Conservation (phyloP, 257 asterid genomes). For the Ballota nigra region DNA sequence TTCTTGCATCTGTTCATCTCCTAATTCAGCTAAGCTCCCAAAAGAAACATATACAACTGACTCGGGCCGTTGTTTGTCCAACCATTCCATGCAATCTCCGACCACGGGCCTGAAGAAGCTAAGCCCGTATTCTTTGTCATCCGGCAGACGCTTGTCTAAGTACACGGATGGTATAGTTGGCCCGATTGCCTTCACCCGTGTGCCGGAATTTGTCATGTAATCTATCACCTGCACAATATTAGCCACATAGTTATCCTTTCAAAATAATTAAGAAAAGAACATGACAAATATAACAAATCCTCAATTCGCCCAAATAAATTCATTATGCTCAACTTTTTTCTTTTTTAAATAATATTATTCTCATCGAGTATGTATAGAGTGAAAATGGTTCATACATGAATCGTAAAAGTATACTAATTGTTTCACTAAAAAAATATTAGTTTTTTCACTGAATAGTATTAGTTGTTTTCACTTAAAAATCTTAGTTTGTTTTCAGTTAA, state of each 20-base stretch:
- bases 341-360: too few relatives aligned
- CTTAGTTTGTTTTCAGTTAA: too few relatives aligned
- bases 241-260: neutral
- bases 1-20: slow-evolving; percentile 28
- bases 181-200: slow-evolving; percentile 40
- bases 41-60: slow-evolving; percentile 30
- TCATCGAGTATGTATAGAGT: too few relatives aligned
- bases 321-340: too few relatives aligned
- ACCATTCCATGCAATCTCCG: slow-evolving; percentile 29
- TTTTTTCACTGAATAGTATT: too few relatives aligned
- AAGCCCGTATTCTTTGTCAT: slow-evolving; percentile 39
- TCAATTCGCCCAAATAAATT: too few relatives aligned
- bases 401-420: too few relatives aligned
- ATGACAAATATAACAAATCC: neutral
- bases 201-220: slow-evolving; percentile 21
- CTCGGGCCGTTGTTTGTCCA: neutral
- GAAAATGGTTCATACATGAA: too few relatives aligned
- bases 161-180: slow-evolving; percentile 46
- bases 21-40: slow-evolving; percentile 21
- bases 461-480: too few relatives aligned
- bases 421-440: too few relatives aligned
- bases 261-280: neutral
- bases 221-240: slow-evolving; percentile 29
- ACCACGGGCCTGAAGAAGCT: slow-evolving; percentile 32
- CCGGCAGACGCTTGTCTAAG: slow-evolving; percentile 40